Base-by-base conservation (phyloP, 352 stramenopile species). In the Elongisporangium undulatum region DNA sequence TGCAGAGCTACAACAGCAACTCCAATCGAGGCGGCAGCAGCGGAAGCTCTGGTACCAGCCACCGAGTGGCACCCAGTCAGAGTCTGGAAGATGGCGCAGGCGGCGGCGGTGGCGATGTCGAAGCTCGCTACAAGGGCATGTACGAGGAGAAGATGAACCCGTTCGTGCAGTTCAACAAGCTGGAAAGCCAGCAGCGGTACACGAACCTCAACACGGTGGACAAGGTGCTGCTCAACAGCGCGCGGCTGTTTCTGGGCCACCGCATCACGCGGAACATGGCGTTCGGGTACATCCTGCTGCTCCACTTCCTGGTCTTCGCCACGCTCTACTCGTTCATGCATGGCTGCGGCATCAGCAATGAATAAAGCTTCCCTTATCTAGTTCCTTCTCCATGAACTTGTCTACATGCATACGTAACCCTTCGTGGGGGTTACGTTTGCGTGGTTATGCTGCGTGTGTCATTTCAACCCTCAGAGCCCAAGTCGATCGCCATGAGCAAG, bases 71-170 rank as follows among this genome's bases (percentile, higher is more conserved):
- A 6, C 66, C 64, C 4, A 63, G 63, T 53, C 26, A 17, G 8
- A 51, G 59, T 3, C 52, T 87, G 38, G 79, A 89, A 66, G 75
- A 82, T 41, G 77, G 74, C 15, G 59, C 23, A 17, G 63, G 56
- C 6, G 53, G 55, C 9, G 49, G 53, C 9, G 67, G 65, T 20
- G 34, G 26, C 17, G 79, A 92, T 19, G 73, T 90, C n/a, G 82
- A 93, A 67, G 69, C 74, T 2, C 79, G 82, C n/a, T 96, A 96
- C 69, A 79, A 84, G 51, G 71, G 69, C 51, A 78, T 97, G 75
- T 97, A 97, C 74, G 90, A 97, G 58, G 82, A 92, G 62, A 89
- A 92, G 51, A 93, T 97, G 82, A 96, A 95, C 61, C 90, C 90
- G 38, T 97, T 97, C 67, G 84, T 89, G 54, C 85, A 96, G 61